Evolutionary conservation across 441 rosid species (phyloP), one percentile per base, ranked within the genome.

Genomic region (Euphorbia schlechtendalii): DNA sequence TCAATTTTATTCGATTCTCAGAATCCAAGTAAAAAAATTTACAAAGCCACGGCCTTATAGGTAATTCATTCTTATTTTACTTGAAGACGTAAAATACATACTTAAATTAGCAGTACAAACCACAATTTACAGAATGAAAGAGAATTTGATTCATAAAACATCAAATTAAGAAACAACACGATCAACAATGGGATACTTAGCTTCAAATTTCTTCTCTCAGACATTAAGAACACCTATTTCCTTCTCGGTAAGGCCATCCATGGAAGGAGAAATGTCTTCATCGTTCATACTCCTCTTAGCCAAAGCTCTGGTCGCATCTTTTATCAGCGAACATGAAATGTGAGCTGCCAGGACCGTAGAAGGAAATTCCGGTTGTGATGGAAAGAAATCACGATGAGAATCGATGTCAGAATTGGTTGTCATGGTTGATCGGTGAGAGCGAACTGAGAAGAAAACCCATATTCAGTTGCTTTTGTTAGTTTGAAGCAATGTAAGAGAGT

Each of bases 231-330:
- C 86, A 0, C 69, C 83, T 36, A 85, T 76, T 82, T 92, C 94
- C 71, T 92, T 89, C 41, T 89, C 94, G 11, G 90, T 56, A 65
- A 92, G 90, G 36, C 84, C 92, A 1, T 86, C 82, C 25, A 90
- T 71, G 24, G 86, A 80, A 64, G 89, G 73, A 66, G 75, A 45
- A 12, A 92, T 74, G 54, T 88, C 96, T 65, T 86, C 94, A 3
- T 83, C 87, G 69, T 81, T 85, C 85, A 88, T 92, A 83, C 94
- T 92, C 94, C 86, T 90, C 82, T 92, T 92, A 38, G 88, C 97
- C 20, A 90, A 70, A 15, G 94, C 96, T 71, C 94, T 78, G 82
- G 88, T 88, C 13, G 94, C 87, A 69, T 92, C 97, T n/a, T 65
- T 84, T 90, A 55, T 92, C 94, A 0, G 94, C 84, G 76, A 90